Percentiles rank a stretch among this genome's conserved stretches.
These are phyloP conservation scores for Cystoderma amianthinum DNA, from an alignment of 768 basidiomycete species.

Conservation along the genomic window DNA sequence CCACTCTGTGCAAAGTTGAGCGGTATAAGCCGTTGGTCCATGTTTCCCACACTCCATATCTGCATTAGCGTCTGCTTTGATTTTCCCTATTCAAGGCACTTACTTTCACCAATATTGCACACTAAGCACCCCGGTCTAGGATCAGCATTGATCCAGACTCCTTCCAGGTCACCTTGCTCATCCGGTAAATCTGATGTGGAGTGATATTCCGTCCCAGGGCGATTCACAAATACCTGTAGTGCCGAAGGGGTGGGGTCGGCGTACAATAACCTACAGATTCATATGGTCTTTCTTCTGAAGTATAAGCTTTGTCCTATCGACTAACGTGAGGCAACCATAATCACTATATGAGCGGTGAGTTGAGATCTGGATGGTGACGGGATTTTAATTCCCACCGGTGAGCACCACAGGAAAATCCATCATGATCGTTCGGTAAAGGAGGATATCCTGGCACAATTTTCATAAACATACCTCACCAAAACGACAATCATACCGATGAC, in stretches of 20 bases:
- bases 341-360: slow-evolving; percentile 40
- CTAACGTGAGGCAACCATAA: slow-evolving; percentile 86
- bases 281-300: no score
- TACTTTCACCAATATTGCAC: slow-evolving; percentile 90
- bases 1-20: slow-evolving; percentile 85
- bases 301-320: no score
- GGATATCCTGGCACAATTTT: slow-evolving; percentile 80
- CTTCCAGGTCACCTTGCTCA: slow-evolving; percentile 51
- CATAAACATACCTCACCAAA: no score
- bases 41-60: slow-evolving; percentile 74
- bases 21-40: slow-evolving; percentile 85
- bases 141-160: slow-evolving; percentile 79
- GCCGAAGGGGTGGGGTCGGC: slow-evolving; percentile 77
- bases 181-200: slow-evolving; percentile 27
- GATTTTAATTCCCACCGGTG: slow-evolving; percentile 58
- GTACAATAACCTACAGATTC: slow-evolving; percentile 75
- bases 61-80: background rate
- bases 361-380: background rate
- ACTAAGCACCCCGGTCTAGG: slow-evolving; percentile 81
- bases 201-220: slow-evolving; percentile 19
- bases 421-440: slow-evolving; percentile 69
- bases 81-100: slow-evolving; percentile 14
- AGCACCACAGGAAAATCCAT: slow-evolving; percentile 85
- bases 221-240: slow-evolving; percentile 70
- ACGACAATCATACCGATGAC: slow-evolving; percentile 56